Conservation (phyloP, 1,284 basidiomycete species). For the Naganishia sp. region DNA sequence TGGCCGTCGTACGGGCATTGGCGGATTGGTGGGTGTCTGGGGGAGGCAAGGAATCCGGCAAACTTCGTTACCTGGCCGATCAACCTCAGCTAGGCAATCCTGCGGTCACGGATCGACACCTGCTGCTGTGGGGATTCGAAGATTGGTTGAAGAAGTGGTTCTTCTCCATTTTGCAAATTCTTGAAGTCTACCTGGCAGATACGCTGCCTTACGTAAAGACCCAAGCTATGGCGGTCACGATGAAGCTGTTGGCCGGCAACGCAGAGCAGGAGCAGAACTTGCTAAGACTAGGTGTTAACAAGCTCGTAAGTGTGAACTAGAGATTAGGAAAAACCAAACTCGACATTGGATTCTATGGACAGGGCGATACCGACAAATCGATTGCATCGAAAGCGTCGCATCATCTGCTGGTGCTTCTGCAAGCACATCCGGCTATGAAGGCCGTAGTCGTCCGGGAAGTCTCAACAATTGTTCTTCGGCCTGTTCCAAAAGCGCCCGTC, state of each 20-base stretch:
- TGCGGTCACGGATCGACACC: slow-evolving; percentile 68
- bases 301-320: slow-evolving; percentile 64
- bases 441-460: slow-evolving; percentile 84
- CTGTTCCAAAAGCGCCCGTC: slow-evolving; percentile 57
- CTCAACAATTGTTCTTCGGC: slow-evolving; percentile 71
- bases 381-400: slow-evolving; percentile 89
- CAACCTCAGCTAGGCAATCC: slow-evolving; percentile 72
- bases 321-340: background rate
- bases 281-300: slow-evolving; percentile 88
- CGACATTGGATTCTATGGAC: background rate
- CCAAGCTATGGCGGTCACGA: slow-evolving; percentile 73
- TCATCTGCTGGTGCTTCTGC: slow-evolving; percentile 83
- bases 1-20: slow-evolving; percentile 85
- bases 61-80: slow-evolving; percentile 91
- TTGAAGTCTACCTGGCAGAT: slow-evolving; percentile 86
- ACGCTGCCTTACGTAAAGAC: slow-evolving; percentile 84
- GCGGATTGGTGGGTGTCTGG: slow-evolving; percentile 97
- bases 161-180: slow-evolving; percentile 84
- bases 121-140: slow-evolving; percentile 88
- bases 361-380: slow-evolving; percentile 87
- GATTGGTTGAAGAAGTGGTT: slow-evolving; percentile 98
- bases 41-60: slow-evolving; percentile 68
- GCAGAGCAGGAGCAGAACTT: slow-evolving; percentile 98
- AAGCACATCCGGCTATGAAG: slow-evolving; percentile 94
- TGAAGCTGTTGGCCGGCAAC: slow-evolving; percentile 79